phyloP scores from a whole-genome alignment of 1,139 yeast species.

The Tardiomyces depauwii region DNA sequence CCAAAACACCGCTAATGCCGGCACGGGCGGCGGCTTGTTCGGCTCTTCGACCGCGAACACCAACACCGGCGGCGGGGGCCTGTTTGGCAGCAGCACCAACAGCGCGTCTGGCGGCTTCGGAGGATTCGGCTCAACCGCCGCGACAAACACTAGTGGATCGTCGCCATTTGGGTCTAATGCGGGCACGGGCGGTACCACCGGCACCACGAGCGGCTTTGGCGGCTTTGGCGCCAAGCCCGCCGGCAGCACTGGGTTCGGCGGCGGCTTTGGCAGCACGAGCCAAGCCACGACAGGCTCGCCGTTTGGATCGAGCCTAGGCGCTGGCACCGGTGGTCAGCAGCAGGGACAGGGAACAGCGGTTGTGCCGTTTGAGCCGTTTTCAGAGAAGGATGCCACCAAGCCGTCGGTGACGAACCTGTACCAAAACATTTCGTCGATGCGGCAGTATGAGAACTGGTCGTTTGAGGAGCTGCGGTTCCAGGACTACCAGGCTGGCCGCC shows the following conservation, averaged over 20 bases:
- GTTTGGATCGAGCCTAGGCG: constrained; percentile 14
- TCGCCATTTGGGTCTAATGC: constrained; percentile 47
- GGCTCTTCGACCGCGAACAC: background rate
- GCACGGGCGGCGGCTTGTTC: constrained; percentile 16
- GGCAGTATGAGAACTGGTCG: constrained; percentile 71
- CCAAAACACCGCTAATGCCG: constrained; percentile 9
- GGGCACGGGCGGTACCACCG: constrained; percentile 8
- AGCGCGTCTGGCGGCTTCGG: constrained; percentile 28
- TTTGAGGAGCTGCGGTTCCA: constrained; percentile 82
- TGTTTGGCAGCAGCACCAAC: constrained; percentile 19
- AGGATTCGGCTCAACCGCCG: constrained; percentile 6
- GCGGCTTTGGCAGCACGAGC: constrained; percentile 15
- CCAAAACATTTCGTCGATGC: constrained; percentile 80
- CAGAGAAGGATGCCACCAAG: constrained; percentile 65
- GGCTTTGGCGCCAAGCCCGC: constrained; percentile 13
- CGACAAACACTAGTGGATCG: constrained; percentile 37
- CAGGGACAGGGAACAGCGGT: constrained; percentile 59
- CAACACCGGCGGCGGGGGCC: constrained; percentile 32
- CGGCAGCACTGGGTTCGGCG: constrained; percentile 4
- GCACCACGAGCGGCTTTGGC: constrained; percentile 6
- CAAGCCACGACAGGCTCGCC: constrained; percentile 15
- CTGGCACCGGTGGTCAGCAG: constrained; percentile 6
- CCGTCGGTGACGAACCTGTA: constrained; percentile 34
- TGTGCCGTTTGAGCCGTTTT: constrained; percentile 45
- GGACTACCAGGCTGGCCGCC: constrained; percentile 73